phyloP scores from a whole-genome alignment of 2,329 filamentous ascomycete species.

The Xylariaceae sp. region DNA sequence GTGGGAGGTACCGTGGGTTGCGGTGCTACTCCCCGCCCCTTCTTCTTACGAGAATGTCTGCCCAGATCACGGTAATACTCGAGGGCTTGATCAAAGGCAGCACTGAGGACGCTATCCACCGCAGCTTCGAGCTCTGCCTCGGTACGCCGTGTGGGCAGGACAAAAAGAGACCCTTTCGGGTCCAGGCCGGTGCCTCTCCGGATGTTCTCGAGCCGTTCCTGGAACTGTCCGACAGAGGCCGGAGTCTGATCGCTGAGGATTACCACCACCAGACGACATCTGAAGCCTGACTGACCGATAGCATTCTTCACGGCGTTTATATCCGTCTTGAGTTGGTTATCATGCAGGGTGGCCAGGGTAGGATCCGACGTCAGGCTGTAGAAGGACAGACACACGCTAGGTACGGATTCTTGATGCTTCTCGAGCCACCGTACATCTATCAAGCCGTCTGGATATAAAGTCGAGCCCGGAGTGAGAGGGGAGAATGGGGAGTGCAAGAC shows the following conservation, averaged over 20 bases:
- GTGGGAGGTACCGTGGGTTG: slow-evolving; percentile 78
- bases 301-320: slow-evolving; percentile 69
- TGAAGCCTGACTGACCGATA: slow-evolving; percentile 64
- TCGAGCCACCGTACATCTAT: slow-evolving; percentile 75
- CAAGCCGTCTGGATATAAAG: slow-evolving; percentile 82
- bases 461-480: slow-evolving; percentile 74
- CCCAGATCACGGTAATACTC: slow-evolving; percentile 93
- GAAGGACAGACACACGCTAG: slow-evolving; percentile 73
- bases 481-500: slow-evolving; percentile 88
- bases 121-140: slow-evolving; percentile 65
- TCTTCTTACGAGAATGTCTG: slow-evolving; percentile 86
- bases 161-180: slow-evolving; percentile 71
- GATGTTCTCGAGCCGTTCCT: slow-evolving; percentile 70
- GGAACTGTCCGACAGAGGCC: slow-evolving; percentile 48
- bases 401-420: slow-evolving; percentile 82
- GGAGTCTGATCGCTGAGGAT: slow-evolving; percentile 63
- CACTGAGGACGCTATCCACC: slow-evolving; percentile 62
- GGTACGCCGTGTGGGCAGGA: slow-evolving; percentile 68
- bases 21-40: slow-evolving; percentile 68
- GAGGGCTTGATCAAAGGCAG: slow-evolving; percentile 65
- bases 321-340: slow-evolving; percentile 82
- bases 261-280: slow-evolving; percentile 68
- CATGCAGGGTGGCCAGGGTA: slow-evolving; percentile 67
- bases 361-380: slow-evolving; percentile 68
- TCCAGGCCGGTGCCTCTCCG: slow-evolving; percentile 74